Evolutionary conservation across 2,329 filamentous ascomycete genomes (phyloP).

Genomic region (Ceratocystiopsis minuta): DNA sequence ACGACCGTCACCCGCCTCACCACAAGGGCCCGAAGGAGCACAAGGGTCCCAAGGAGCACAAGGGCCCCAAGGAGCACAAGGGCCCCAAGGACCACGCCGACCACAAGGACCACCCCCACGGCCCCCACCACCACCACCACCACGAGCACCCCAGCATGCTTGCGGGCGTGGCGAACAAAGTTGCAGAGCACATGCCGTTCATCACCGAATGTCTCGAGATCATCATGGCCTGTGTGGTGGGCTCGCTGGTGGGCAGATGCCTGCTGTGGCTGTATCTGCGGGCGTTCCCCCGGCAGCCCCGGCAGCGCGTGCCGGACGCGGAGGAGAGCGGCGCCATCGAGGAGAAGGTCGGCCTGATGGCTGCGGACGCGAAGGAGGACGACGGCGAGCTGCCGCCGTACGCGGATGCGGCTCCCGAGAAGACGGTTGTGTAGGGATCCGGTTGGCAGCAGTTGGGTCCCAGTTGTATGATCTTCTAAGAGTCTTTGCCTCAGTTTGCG

Average conservation of each 20-base stretch:
- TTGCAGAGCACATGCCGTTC: too few relatives aligned
- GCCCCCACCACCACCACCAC: conserved; percentile 10
- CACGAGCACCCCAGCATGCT: conserved; percentile 46
- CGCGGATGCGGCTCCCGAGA: conserved; percentile 12
- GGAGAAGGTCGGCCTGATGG: conserved; percentile 33
- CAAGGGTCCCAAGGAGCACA: too few relatives aligned
- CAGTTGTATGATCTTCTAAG: background rate
- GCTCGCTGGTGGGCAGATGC: too few relatives aligned
- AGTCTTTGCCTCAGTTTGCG: too few relatives aligned
- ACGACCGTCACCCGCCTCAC: too few relatives aligned
- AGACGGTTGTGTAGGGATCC: background rate
- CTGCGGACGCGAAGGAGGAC: conserved; percentile 13
- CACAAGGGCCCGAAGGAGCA: too few relatives aligned
- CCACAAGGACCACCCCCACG: conserved; percentile 7
- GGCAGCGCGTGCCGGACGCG: background rate
- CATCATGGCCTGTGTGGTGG: too few relatives aligned
- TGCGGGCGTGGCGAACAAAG: too few relatives aligned
- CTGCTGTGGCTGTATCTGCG: too few relatives aligned
- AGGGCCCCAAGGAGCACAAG: too few relatives aligned
- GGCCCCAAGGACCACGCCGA: background rate
- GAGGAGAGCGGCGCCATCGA: conserved; percentile 21
- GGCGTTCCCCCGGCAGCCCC: too few relatives aligned
- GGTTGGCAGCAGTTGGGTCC: background rate
- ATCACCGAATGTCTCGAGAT: too few relatives aligned
- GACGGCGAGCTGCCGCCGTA: conserved; percentile 5